Evolutionary conservation across 345 rosid species (phyloP), one percentile per base, ranked within the genome.

Genomic region (Melaleuca quinquenervia): DNA sequence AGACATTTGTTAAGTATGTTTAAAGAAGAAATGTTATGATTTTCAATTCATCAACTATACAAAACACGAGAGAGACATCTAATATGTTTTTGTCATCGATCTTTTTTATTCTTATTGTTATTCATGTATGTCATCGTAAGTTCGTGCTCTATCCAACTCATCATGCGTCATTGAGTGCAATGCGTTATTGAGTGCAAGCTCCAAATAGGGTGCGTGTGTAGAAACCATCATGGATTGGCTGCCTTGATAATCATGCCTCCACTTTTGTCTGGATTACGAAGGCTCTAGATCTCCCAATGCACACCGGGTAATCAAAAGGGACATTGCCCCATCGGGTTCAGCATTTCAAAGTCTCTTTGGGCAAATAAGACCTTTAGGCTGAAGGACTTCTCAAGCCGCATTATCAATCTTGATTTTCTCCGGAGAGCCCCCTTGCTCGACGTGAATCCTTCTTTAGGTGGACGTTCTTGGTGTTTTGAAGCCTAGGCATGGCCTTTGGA

Each of bases 1-100:
- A 62, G 45, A 18, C 45, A 64, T 36, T 64, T 32, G 0, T 0
- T 8, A 0, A 32, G 45, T 0, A 32, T 16, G 0, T 0, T 64
- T 4, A 2, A 16, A 4, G 18, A 64, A 2, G 2, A 32, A 32
- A 64, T 32, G 5, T 64, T 64, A 32, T 32, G 13, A 64, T 18
- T 32, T 64, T 64, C 0, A 64, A 8, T 64, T 1, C 24, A 64
- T 4, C 3, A 1, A 32, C 8, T 32, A 10, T 0, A 8, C 36
- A 0, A 1, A 4, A 29, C 0, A 16, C 22, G 9, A 52, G 22
- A 52, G 3, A 18, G 22, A 18, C 8, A 2, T 1, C 9, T 1
- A 7, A 18, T 52, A 2, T 52, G 20, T 52, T 52, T 6, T 18
- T 15, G 22, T 41, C 4, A 7, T 16, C 2, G 20, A 16, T 5